Conservation (phyloP, 768 basidiomycete species). For the Crucibulum laeve region DNA sequence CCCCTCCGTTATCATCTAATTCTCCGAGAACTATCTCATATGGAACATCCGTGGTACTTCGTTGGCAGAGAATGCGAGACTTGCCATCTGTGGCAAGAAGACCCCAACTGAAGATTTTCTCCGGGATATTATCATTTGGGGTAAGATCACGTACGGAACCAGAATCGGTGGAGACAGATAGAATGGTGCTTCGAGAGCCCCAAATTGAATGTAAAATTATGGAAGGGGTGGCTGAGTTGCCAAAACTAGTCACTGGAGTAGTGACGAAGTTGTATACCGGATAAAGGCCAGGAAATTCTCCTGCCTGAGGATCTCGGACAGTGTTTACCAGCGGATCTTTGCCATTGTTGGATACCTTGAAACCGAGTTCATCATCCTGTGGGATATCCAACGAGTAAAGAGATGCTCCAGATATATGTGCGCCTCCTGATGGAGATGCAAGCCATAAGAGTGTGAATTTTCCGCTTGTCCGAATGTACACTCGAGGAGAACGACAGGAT, state of each 20-base stretch:
- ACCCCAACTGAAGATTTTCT: conserved; percentile 45
- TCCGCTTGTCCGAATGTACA: conserved; percentile 25
- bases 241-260: conserved; percentile 22
- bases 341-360: neutral
- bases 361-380: conserved; percentile 1
- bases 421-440: conserved; percentile 48
- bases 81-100: conserved; percentile 45
- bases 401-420: conserved; percentile 53
- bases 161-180: conserved; percentile 36
- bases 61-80: conserved; percentile 37
- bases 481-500: conserved; percentile 59
- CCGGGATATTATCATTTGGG: conserved; percentile 21
- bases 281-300: conserved; percentile 63
- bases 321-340: conserved; percentile 32
- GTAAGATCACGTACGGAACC: conserved; percentile 44
- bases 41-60: conserved; percentile 44
- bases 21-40: conserved; percentile 47
- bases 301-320: conserved; percentile 30
- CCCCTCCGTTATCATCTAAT: conserved; percentile 16
- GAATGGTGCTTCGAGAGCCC: conserved; percentile 48
- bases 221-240: conserved; percentile 8
- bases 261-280: conserved; percentile 41
- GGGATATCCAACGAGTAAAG: conserved; percentile 42
- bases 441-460: conserved; percentile 43
- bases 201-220: conserved; percentile 48